Evolutionary conservation across 306 rosid genomes (phyloP).

Genomic region (Dalbergia cochinchinensis): DNA sequence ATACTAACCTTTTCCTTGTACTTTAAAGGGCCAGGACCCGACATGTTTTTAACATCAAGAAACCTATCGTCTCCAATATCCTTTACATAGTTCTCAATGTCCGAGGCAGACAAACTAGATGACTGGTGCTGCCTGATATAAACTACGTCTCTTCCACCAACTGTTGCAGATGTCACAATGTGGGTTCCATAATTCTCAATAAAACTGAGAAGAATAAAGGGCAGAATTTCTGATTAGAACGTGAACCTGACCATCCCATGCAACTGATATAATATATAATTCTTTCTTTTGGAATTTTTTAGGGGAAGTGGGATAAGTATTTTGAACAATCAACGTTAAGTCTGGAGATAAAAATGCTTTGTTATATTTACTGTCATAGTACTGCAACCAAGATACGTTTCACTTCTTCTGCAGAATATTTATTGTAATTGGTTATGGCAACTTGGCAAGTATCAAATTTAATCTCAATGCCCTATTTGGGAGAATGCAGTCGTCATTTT

Average conservation of each 20-base stretch:
- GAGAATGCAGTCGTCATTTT: not conserved
- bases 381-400: constrained; percentile 21
- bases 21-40: constrained; percentile 73
- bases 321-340: constrained; percentile 31
- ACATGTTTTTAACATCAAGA: constrained; percentile 59
- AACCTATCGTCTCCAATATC: constrained; percentile 90
- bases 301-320: constrained; percentile 25
- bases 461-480: constrained; percentile 22
- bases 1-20: constrained; percentile 95
- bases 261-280: constrained; percentile 26
- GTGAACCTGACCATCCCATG: constrained; percentile 27
- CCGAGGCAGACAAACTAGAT: constrained; percentile 74
- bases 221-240: constrained; percentile 39
- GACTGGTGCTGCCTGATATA: constrained; percentile 95
- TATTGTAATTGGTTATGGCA: not conserved
- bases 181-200: constrained; percentile 97
- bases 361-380: constrained; percentile 21
- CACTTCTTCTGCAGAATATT: constrained; percentile 3
- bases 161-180: constrained; percentile 90
- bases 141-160: constrained; percentile 95
- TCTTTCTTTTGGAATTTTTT: constrained; percentile 20
- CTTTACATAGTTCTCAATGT: constrained; percentile 80
- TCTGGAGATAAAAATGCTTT: constrained; percentile 13
- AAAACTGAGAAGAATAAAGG: constrained; percentile 70
- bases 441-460: not conserved